These are phyloP conservation scores for Boletus rubroflammeus DNA, from an alignment of 768 basidiomycete genomes.

Conservation along the genomic window DNA sequence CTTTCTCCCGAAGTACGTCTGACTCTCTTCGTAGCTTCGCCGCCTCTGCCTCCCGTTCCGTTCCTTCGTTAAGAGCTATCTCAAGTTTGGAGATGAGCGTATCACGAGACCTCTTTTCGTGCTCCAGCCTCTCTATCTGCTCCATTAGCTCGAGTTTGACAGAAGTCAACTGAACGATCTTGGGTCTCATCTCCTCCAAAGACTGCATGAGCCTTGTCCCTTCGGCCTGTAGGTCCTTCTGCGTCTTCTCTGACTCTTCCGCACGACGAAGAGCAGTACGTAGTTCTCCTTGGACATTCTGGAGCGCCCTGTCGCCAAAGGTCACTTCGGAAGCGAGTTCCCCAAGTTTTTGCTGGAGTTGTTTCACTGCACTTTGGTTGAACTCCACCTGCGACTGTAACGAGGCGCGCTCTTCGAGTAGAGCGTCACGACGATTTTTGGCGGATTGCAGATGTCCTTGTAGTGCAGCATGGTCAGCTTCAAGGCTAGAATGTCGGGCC, in stretches of 20 bases:
- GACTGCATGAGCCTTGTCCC: constrained; percentile 75
- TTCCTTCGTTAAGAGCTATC: constrained; percentile 50
- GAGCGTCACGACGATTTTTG: constrained; percentile 43
- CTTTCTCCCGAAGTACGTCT: constrained; percentile 49
- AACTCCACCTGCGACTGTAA: constrained; percentile 47
- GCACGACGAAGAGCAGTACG: constrained; percentile 61
- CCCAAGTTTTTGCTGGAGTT: constrained; percentile 57
- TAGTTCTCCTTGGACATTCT: constrained; percentile 62
- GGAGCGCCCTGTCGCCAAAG: constrained; percentile 51
- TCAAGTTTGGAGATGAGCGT: constrained; percentile 60
- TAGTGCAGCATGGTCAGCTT: constrained; percentile 36
- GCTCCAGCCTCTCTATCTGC: constrained; percentile 54
- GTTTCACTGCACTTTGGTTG: constrained; percentile 43
- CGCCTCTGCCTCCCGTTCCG: constrained; percentile 45
- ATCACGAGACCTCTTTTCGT: constrained; percentile 53
- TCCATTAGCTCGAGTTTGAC: constrained; percentile 68
- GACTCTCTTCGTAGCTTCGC: constrained; percentile 45
- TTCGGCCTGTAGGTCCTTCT: constrained; percentile 72
- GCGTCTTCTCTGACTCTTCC: constrained; percentile 68
- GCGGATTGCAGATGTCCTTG: constrained; percentile 43
- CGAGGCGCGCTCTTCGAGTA: constrained; percentile 47
- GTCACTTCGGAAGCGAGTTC: constrained; percentile 53
- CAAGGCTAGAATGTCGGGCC: constrained; percentile 45
- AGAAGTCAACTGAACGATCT: constrained; percentile 77
- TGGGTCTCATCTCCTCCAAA: constrained; percentile 82